Base-by-base conservation (phyloP, 2,329 filamentous ascomycete genomes). In the Aspergillus glaucus region DNA sequence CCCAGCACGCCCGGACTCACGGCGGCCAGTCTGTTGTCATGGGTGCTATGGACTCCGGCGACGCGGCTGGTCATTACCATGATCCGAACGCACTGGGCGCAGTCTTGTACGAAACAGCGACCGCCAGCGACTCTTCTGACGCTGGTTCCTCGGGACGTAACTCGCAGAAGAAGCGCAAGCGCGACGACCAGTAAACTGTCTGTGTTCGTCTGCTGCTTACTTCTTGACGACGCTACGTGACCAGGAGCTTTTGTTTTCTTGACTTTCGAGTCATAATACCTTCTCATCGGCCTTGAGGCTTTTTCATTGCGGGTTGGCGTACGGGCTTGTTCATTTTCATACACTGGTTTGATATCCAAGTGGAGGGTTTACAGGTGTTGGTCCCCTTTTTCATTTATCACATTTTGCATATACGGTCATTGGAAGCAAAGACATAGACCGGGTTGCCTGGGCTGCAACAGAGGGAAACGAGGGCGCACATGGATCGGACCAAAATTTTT, bases 1-100 rank as follows among this genome's bases (percentile, higher is more conserved):
- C 90, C 21, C 93, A 98, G 74, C 93, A 98, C 68, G 86, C 93
- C 55, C 84, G 93, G 55, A 98, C 93, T 4, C 93, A 98, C 65
- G 90, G 90, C 49, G 86, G 85, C 50, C 89, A 90, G 53, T 88
- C 90, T 52, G 87, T 96, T 57, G 85, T 94, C 63, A 92, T 97
- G 86, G 88, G 88, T 62, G 80, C 96, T 44, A 78, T 94, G 44
- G 88, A 92, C 56, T 80, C 86, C 48, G 79, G 79, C 40, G 85
- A 88, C 52, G 59, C 75, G 21, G 57, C 64, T 46, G 60, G 67
- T 37, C 75, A 77, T 14, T 79, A 83, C n/a, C 60, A 57, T 19
- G 85, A 88, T 52, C 82, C 84, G 50, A 77, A 77, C 58, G 77
- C 78, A 50, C 79, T 88, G 51, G 87, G 88, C 57, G 85, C 85